phyloP scores from a whole-genome alignment of 106 monocot genomes.

The Amphibolis antarctica region DNA sequence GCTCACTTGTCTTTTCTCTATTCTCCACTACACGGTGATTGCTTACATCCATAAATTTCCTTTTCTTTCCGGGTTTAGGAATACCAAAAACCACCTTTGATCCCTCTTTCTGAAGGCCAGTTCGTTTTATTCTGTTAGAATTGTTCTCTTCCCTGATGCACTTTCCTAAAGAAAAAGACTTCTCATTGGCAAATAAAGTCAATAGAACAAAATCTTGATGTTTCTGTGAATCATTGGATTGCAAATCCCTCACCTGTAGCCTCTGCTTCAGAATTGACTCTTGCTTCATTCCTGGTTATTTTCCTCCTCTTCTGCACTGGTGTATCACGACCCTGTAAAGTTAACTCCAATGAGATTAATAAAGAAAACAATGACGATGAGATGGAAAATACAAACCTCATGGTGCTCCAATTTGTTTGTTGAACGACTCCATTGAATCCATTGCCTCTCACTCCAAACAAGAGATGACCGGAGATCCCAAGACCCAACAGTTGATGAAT shows the following conservation, averaged over 20 bases:
- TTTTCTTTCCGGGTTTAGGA: constrained; percentile 91
- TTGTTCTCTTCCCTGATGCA: constrained; percentile 27
- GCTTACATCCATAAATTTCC: constrained; percentile 98
- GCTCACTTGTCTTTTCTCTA: constrained; percentile 32
- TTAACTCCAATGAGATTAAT: background rate
- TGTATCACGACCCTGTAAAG: constrained; percentile 65
- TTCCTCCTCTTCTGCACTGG: constrained; percentile 68
- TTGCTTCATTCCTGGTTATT: constrained; percentile 25
- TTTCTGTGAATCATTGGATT: constrained; percentile 19
- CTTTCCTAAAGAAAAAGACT: constrained; percentile 54
- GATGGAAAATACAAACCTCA: constrained; percentile 36
- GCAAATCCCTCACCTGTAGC: constrained; percentile 15
- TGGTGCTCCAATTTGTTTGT: constrained; percentile 15
- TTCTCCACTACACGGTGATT: constrained; percentile 71
- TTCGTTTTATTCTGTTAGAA: constrained; percentile 30
- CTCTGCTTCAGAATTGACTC: constrained; percentile 15
- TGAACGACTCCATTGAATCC: constrained; percentile 51
- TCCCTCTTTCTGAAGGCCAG: constrained; percentile 63
- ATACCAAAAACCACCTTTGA: constrained; percentile 82
- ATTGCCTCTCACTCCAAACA: constrained; percentile 82
- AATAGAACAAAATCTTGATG: constrained; percentile 30
- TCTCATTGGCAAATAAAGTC: constrained; percentile 48
- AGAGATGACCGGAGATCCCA: constrained; percentile 84
- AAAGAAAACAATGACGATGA: background rate
- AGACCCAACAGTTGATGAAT: constrained; percentile 39